These are phyloP conservation scores for Geopyxis carbonaria DNA, from an alignment of 495 filamentous ascomycete species.

Conservation along the genomic window DNA sequence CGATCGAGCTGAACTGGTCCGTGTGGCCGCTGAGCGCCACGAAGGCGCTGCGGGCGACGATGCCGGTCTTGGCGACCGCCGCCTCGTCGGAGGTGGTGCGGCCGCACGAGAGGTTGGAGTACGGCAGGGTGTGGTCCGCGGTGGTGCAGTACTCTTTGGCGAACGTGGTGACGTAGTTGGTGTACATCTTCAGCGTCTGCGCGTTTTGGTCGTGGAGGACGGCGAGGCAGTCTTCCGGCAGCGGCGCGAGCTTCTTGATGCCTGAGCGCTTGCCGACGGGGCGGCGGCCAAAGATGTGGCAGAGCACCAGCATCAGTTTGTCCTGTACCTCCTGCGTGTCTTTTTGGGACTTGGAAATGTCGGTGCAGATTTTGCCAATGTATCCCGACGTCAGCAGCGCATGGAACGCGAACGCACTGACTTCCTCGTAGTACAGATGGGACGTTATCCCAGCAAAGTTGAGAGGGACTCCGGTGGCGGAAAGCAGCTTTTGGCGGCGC, in stretches of 20 bases:
- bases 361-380: conserved; percentile 42
- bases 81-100: not conserved
- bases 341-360: not conserved
- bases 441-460: conserved; percentile 51
- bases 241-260: conserved; percentile 32
- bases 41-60: conserved; percentile 44
- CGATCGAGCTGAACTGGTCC: conserved; percentile 43
- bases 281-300: conserved; percentile 48
- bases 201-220: conserved; percentile 45
- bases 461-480: conserved; percentile 39
- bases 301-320: conserved; percentile 45
- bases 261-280: conserved; percentile 25
- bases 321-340: conserved; percentile 26
- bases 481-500: conserved; percentile 46
- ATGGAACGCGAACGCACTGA: conserved; percentile 56
- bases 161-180: conserved; percentile 51
- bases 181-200: conserved; percentile 44
- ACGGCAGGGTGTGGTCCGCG: conserved; percentile 37
- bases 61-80: not conserved
- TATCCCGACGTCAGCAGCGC: conserved; percentile 49
- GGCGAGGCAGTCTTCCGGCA: conserved; percentile 39
- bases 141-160: conserved; percentile 41
- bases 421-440: conserved; percentile 59
- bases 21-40: conserved; percentile 49
- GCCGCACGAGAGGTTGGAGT: conserved; percentile 26